These are phyloP conservation scores for Oxyria digyna DNA, from an alignment of 148 eudicot species.

Conservation along the genomic window DNA sequence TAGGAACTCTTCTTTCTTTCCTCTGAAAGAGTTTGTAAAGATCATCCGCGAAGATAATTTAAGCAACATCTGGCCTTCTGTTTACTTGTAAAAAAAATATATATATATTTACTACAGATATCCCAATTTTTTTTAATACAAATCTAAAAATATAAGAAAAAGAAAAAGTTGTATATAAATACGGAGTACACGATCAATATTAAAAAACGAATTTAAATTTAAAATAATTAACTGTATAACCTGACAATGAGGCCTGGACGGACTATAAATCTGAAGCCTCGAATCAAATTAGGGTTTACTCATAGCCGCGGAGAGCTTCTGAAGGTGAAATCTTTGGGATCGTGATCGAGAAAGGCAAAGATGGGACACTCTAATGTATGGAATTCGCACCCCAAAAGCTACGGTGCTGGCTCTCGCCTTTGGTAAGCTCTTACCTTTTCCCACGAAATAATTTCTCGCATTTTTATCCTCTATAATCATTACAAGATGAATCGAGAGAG, in stretches of 20 bases:
- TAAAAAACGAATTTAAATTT: too few species aligned
- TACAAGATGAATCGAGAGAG: neutral
- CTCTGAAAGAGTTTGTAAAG: too few species aligned
- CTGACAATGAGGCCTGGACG: neutral
- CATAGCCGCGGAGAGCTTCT: neutral
- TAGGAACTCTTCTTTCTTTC: too few species aligned
- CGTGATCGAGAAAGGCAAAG: neutral
- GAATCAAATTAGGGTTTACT: neutral
- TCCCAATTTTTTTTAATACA: too few species aligned
- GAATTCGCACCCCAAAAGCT: constrained; percentile 6
- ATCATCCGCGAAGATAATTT: too few species aligned
- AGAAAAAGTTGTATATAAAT: too few species aligned
- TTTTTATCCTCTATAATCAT: neutral
- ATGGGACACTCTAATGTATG: constrained; percentile 7
- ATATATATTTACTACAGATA: too few species aligned
- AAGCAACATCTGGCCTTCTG: too few species aligned
- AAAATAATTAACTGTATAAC: too few species aligned
- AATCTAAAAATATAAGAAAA: too few species aligned
- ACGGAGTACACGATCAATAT: too few species aligned
- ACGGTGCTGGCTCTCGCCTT: constrained; percentile 5
- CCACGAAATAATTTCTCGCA: neutral
- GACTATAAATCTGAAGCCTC: neutral
- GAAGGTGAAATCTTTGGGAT: neutral
- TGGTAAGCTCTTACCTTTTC: neutral
- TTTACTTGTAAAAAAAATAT: too few species aligned